Evolutionary conservation across 352 stramenopile genomes (phyloP), one percentile per base, ranked within the genome.

Genomic region (Globisporangium nodosum): DNA sequence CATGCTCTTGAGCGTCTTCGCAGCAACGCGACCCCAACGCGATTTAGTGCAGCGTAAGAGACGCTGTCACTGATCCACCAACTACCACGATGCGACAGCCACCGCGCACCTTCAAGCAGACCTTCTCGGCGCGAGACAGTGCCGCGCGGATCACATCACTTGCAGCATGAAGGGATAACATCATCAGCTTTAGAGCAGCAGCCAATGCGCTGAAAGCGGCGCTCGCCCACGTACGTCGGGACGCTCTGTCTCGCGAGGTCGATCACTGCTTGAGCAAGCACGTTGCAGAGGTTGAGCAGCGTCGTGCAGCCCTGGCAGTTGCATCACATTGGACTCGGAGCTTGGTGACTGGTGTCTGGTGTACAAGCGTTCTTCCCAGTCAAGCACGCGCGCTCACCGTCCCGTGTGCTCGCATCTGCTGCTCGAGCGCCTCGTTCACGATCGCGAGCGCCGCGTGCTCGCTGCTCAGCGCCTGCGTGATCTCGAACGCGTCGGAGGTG

Each of bases 401-500:
- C 7, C 59, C 59, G n/a, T 35, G 60, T 9, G 20, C 15, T 8
- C 20, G 52, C 47, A 30, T 55, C 20, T 65, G 52, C 30, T 54
- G 42, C 3, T 56, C 52, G 5, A 65, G 27, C 13, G 37, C 42
- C n/a, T 60, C 48, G 7, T 35, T 47, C 16, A 65, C 9, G 35
- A 65, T 56, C 52, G 52, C 53, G 16, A 61, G 52, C n/a, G 24
- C 59, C 7, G 59, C 59, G 46, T 65, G 52, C 15, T 65, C 52
- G 39, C 59, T 61, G 5, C 37, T 8, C 7, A 65, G 53, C 21
- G 53, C 15, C 15, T 52, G 47, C 12, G 56, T 1, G 39, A 61
- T 55, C 54, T 49, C 47, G 31, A 48, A 61, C 46, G 59, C 46
- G 46, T 65, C 53, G 3, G 53, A 61, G n/a, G 59, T 61, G 59